phyloP scores from a whole-genome alignment of 2,329 filamentous ascomycete genomes.

The Capronia epimyces region DNA sequence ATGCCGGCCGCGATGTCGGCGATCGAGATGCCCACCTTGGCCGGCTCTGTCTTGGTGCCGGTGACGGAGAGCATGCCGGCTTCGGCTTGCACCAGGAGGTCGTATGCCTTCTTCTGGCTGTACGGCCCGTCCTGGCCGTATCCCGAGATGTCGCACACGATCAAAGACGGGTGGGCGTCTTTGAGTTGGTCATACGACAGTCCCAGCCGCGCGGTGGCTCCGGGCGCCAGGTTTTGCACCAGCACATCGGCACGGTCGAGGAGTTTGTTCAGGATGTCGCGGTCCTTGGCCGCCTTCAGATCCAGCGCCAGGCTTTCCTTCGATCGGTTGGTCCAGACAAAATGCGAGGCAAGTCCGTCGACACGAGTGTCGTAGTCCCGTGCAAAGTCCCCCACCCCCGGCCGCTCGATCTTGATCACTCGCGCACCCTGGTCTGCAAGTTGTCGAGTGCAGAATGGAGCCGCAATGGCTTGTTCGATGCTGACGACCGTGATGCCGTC shows the following conservation, averaged over 20 bases:
- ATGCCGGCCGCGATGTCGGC: constrained; percentile 52
- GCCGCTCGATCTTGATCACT: constrained; percentile 53
- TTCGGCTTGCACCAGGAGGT: constrained; percentile 52
- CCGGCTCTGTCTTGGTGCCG: constrained; percentile 40
- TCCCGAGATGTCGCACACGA: constrained; percentile 50
- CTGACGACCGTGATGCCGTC: constrained; percentile 49
- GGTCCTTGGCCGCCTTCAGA: constrained; percentile 43
- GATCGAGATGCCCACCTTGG: constrained; percentile 51
- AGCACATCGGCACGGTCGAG: constrained; percentile 46
- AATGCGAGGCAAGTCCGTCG: constrained; percentile 48
- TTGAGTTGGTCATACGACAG: constrained; percentile 43
- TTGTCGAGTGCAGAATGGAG: constrained; percentile 51
- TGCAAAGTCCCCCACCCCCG: constrained; percentile 49
- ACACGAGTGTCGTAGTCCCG: constrained; percentile 49
- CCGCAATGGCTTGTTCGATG: constrained; percentile 52
- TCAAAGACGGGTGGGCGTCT: constrained; percentile 38
- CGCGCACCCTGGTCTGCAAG: constrained; percentile 51
- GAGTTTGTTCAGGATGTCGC: constrained; percentile 42
- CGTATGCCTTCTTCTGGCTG: constrained; percentile 52
- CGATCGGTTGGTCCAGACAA: constrained; percentile 51
- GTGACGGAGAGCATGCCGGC: constrained; percentile 50
- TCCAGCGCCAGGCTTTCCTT: constrained; percentile 51
- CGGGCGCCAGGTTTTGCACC: constrained; percentile 51
- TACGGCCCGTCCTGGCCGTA: constrained; percentile 51
- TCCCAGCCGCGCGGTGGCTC: constrained; percentile 45